Evolutionary conservation across 805 yeast genomes (phyloP), one percentile per base, ranked within the genome.

Genomic region (Saccharomyces paradoxus): DNA sequence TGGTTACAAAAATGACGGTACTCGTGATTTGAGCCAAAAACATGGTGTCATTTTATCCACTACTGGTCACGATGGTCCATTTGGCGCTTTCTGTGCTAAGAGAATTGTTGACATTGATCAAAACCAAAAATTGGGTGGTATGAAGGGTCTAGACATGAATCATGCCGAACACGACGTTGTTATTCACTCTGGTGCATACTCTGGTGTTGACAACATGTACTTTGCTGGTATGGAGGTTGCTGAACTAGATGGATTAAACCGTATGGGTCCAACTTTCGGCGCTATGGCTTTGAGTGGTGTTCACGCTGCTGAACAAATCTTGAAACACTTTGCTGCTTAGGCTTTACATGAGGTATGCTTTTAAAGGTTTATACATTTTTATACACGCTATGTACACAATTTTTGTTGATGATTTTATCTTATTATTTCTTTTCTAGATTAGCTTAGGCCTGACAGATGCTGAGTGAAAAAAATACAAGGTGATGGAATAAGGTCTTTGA

Each of bases 251-350:
- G 90, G 90, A 27, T 79, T 81, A 61, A 83, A 84, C 78, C 80
- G 92, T 72, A 86, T 86, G 90, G 91, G 91, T 28, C 91, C 92
- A 51, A 85, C 90, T 44, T 86, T 86, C 61, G 90, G 89, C 56
- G 90, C 90, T 49, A 86, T 86, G 91, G 85, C 81, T 32, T 78
- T 84, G 55, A 81, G 87, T 28, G 92, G 92, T 63, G 84, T 85
- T 61, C 84, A 84, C 72, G 90, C 91, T 47, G 91, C 90, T 26
- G 88, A 85, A 50, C 70, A 68, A 50, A 68, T 68, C 57, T 59
- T 68, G 62, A 63, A 58, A 52, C 71, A 68, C 53, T 68, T 68
- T 56, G 66, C 69, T 47, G 59, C 44, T 37, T 37, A 37, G 17
- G 24, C 22, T 37, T 37, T 37, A 13, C 3, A 31, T 13, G 7